phyloP scores from a whole-genome alignment of 2,329 filamentous ascomycete genomes.

The Trichoderma sp. region DNA sequence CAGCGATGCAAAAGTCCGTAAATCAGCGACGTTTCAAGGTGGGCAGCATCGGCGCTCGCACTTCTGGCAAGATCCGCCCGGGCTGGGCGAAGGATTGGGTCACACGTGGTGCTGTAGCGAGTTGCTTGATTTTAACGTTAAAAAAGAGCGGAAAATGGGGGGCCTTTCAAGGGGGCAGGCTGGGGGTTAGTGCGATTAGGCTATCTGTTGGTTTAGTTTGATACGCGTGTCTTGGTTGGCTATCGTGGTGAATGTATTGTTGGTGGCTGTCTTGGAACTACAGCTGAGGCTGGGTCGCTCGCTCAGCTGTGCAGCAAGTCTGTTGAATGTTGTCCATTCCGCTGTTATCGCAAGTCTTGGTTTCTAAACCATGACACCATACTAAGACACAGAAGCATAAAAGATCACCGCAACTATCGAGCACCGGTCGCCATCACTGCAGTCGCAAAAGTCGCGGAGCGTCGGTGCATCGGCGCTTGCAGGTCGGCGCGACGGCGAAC shows the following conservation, averaged over 20 bases:
- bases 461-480: background rate
- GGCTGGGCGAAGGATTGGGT: background rate
- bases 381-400: no score
- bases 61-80: constrained; percentile 10
- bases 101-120: background rate
- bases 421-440: background rate
- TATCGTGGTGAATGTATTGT: background rate
- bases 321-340: no score
- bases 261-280: background rate
- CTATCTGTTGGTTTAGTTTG: background rate
- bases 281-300: no score
- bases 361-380: background rate
- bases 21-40: background rate
- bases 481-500: background rate
- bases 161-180: background rate
- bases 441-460: background rate
- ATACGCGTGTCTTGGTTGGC: background rate
- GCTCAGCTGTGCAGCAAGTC: background rate
- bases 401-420: no score
- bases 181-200: background rate
- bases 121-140: background rate
- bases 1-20: background rate
- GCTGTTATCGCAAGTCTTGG: no score
- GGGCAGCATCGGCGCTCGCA: constrained; percentile 12
- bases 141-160: background rate